Percentiles rank a stretch among this genome's conserved stretches.
These are phyloP conservation scores for Violaceomyces palustris DNA, from an alignment of 1,284 basidiomycete species.

Conservation along the genomic window DNA sequence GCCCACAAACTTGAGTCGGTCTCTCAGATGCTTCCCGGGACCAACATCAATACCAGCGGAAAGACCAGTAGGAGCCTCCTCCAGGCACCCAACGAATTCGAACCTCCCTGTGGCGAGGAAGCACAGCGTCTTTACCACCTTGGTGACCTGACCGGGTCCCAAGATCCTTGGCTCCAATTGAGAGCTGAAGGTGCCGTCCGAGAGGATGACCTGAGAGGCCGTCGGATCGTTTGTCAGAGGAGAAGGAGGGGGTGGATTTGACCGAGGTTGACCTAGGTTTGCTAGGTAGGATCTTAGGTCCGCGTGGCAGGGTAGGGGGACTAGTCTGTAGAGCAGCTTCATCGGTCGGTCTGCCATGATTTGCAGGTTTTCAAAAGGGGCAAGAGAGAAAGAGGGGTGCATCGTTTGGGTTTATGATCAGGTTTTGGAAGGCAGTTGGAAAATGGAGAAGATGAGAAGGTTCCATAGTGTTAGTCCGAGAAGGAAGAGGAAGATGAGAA, in stretches of 20 bases:
- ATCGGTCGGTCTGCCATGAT: slow-evolving; percentile 9
- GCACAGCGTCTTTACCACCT: slow-evolving; percentile 4
- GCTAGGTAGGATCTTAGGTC: not conserved
- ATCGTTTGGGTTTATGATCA: too few relatives aligned
- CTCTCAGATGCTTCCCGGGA: too few relatives aligned
- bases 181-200: slow-evolving; percentile 7
- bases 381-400: slow-evolving; percentile 5
- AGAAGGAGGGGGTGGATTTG: not conserved
- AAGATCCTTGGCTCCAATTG: slow-evolving; percentile 3
- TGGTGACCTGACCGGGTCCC: not conserved
- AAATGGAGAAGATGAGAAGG: too few relatives aligned
- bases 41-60: too few relatives aligned
- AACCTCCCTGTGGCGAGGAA: slow-evolving; percentile 11
- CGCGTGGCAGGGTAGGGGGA: slow-evolving; percentile 6
- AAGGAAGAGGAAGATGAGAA: not conserved
- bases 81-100: too few relatives aligned
- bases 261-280: too few relatives aligned
- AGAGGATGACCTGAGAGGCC: slow-evolving; percentile 9
- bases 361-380: slow-evolving; percentile 1
- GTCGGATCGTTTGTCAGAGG: not conserved
- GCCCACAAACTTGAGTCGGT: too few relatives aligned
- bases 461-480: not conserved
- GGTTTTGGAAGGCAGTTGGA: too few relatives aligned
- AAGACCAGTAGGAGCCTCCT: too few relatives aligned
- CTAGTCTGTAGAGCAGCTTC: slow-evolving; percentile 15